Evolutionary conservation across 2,329 filamentous ascomycete species (phyloP).

Genomic region (Madurella fahalii): DNA sequence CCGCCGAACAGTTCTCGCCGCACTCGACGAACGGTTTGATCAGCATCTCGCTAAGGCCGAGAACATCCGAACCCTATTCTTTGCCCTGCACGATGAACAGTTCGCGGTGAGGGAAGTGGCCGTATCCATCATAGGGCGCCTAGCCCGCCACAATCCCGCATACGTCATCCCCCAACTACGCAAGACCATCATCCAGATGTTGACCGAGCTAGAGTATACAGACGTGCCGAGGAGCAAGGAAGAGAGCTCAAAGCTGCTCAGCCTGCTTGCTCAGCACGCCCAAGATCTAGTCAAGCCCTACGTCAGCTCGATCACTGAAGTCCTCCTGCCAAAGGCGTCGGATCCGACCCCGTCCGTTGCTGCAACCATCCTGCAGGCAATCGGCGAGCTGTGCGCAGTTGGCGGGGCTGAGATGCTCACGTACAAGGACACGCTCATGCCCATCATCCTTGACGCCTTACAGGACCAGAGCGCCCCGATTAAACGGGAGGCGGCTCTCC

Average conservation of each 20-base stretch:
- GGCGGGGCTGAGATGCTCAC: slow-evolving; percentile 90
- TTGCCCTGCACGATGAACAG: slow-evolving; percentile 91
- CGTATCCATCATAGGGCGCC: slow-evolving; percentile 90
- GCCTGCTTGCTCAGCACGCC: slow-evolving; percentile 87
- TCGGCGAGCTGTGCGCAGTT: slow-evolving; percentile 89
- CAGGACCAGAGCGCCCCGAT: slow-evolving; percentile 88
- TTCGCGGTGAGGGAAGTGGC: slow-evolving; percentile 91
- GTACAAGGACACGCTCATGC: slow-evolving; percentile 91
- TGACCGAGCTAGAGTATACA: slow-evolving; percentile 94
- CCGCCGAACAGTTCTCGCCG: slow-evolving; percentile 78
- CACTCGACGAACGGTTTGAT: slow-evolving; percentile 90
- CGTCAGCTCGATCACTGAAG: slow-evolving; percentile 91
- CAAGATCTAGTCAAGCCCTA: slow-evolving; percentile 93
- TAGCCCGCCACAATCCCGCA: slow-evolving; percentile 88
- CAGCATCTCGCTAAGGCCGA: slow-evolving; percentile 95
- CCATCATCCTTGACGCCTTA: slow-evolving; percentile 85
- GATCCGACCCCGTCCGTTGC: slow-evolving; percentile 85
- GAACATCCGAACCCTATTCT: slow-evolving; percentile 92
- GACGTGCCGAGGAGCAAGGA: slow-evolving; percentile 93
- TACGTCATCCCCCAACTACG: slow-evolving; percentile 95
- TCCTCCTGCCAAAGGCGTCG: slow-evolving; percentile 86
- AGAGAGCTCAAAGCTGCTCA: slow-evolving; percentile 90
- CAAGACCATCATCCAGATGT: slow-evolving; percentile 90
- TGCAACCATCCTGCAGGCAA: slow-evolving; percentile 89
- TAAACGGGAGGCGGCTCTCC: slow-evolving; percentile 87